phyloP scores from a whole-genome alignment of 164 flowering plant species.

The Annona squamosa region DNA sequence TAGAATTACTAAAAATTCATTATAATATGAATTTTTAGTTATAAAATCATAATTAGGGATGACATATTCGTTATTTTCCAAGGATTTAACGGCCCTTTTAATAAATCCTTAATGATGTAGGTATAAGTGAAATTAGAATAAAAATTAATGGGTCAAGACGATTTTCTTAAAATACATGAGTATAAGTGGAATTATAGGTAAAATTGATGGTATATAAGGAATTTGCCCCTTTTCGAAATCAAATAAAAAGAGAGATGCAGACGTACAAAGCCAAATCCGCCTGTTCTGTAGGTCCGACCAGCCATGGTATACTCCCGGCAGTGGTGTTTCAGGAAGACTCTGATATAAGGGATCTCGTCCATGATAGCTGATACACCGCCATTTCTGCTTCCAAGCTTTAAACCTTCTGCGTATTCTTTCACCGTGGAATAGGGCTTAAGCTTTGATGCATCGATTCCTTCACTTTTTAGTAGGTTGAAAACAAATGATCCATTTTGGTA shows the following conservation, averaged over 20 bases:
- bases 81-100: too few relatives aligned
- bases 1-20: too few relatives aligned
- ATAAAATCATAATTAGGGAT: too few relatives aligned
- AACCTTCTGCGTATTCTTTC: background rate
- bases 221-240: background rate
- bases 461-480: background rate
- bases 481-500: conserved; percentile 20
- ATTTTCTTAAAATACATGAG: too few relatives aligned
- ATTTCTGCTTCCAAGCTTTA: background rate
- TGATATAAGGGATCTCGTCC: conserved; percentile 9
- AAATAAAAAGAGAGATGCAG: conserved; percentile 1
- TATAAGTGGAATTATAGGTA: too few relatives aligned
- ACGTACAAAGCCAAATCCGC: conserved; percentile 22
- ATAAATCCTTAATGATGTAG: too few relatives aligned
- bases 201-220: too few relatives aligned
- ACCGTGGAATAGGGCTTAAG: background rate
- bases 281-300: conserved; percentile 14
- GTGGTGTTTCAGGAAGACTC: conserved; percentile 13
- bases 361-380: background rate
- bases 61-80: too few relatives aligned
- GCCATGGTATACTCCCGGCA: conserved; percentile 20
- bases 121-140: too few relatives aligned
- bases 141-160: too few relatives aligned
- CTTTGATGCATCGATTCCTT: background rate
- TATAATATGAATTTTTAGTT: too few relatives aligned